Percentiles rank a stretch among this genome's conserved stretches.
These are phyloP conservation scores for Syzygium aqueum DNA, from an alignment of 345 rosid genomes.

Conservation along the genomic window DNA sequence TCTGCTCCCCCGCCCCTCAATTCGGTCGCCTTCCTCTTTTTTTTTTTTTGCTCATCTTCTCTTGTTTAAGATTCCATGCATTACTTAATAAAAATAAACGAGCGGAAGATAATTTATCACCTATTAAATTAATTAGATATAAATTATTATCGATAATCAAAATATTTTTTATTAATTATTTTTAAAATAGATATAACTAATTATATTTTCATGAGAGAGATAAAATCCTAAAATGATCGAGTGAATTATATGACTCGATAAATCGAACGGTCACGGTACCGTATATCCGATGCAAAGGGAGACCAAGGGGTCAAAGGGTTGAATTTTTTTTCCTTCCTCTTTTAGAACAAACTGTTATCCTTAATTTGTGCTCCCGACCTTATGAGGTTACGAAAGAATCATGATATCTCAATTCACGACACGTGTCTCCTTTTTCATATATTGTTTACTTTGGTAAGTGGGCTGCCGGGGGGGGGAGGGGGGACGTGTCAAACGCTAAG, in stretches of 20 bases:
- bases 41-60: not conserved
- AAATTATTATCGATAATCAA: accelerated
- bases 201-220: too few species aligned
- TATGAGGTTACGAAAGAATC: not conserved
- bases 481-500: not conserved
- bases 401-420: not conserved
- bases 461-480: not conserved
- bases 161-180: accelerated
- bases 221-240: accelerated
- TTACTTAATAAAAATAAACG: not conserved
- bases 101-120: too few species aligned
- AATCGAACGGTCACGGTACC: not conserved
- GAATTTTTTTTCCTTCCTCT: not conserved
- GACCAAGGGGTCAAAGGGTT: accelerated
- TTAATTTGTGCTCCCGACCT: too few species aligned
- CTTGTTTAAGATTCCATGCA: accelerated
- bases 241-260: not conserved
- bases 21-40: not conserved
- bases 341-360: not conserved
- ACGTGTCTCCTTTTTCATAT: accelerated
- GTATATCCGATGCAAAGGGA: not conserved
- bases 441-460: not conserved
- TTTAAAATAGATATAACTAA: not conserved
- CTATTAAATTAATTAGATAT: not conserved
- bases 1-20: not conserved